Conservation (phyloP, 148 eudicot genomes). For the Beta vulgaris region DNA sequence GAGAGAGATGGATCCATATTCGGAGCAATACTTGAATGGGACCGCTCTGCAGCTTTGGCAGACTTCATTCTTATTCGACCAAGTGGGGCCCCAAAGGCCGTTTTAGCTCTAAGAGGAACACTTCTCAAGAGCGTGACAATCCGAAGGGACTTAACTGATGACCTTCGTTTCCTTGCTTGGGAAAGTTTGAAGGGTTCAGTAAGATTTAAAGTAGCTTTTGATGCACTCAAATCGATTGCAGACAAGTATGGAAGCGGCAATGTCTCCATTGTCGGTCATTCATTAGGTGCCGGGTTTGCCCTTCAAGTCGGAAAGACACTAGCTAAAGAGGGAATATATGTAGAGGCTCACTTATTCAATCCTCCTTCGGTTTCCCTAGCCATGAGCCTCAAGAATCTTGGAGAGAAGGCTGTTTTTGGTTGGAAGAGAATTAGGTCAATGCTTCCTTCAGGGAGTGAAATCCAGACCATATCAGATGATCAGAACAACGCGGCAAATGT, state of each 20-base stretch:
- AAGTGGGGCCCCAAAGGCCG: conserved; percentile 80
- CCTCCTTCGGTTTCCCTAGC: conserved; percentile 91
- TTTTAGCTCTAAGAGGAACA: conserved; percentile 77
- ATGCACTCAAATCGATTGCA: conserved; percentile 51
- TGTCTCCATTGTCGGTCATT: conserved; percentile 74
- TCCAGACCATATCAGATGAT: conserved; percentile 26
- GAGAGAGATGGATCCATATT: conserved; percentile 80
- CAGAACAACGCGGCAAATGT: conserved; percentile 4
- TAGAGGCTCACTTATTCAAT: conserved; percentile 85
- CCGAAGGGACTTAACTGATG: conserved; percentile 76
- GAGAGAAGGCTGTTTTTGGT: conserved; percentile 67
- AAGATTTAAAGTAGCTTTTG: conserved; percentile 55
- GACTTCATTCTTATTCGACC: conserved; percentile 71
- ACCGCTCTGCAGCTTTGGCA: conserved; percentile 69
- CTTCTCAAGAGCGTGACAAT: conserved; percentile 65
- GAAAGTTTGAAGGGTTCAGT: conserved; percentile 87
- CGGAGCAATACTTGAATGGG: conserved; percentile 87
- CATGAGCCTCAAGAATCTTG: conserved; percentile 57
- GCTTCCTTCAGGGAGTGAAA: conserved; percentile 57
- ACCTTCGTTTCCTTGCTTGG: conserved; percentile 90
- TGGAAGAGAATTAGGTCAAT: conserved; percentile 69
- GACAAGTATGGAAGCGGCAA: conserved; percentile 63
- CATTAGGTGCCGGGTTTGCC: conserved; percentile 87
- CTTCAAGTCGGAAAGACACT: conserved; percentile 77
- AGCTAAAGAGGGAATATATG: conserved; percentile 70